Percentiles rank a stretch among this genome's conserved stretches.
These are phyloP conservation scores for Triticum turgidum DNA, from an alignment of 176 grass and related monocot species.

Conservation along the genomic window DNA sequence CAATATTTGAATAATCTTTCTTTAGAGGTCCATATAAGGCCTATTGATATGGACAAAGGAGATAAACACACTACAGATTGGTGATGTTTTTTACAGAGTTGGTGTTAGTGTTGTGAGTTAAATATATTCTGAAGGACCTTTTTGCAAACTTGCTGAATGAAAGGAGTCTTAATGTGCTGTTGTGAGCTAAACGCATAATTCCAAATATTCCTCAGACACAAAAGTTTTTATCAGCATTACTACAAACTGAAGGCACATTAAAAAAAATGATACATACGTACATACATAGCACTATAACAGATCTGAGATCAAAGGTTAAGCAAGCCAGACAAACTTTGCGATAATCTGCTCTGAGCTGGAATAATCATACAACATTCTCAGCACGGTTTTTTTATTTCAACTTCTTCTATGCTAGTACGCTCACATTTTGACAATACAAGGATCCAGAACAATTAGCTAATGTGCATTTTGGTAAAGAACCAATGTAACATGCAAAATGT, in stretches of 20 bases:
- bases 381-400: neutral
- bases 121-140: neutral
- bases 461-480: neutral
- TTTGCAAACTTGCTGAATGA: neutral
- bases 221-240: neutral
- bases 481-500: conserved; percentile 7
- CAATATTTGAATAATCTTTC: conserved; percentile 28
- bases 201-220: neutral
- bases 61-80: neutral
- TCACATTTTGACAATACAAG: neutral
- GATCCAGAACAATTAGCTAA: neutral
- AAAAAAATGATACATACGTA: neutral
- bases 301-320: neutral
- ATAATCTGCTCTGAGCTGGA: neutral
- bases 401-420: neutral
- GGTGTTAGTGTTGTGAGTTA: neutral
- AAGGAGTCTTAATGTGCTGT: neutral
- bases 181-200: neutral
- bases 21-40: neutral
- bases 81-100: neutral
- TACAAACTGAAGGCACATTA: neutral
- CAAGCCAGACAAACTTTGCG: neutral
- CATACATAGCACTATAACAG: neutral
- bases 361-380: conserved; percentile 1
- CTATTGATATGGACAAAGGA: too few species aligned